Evolutionary conservation across 2,329 filamentous ascomycete genomes (phyloP).

Genomic region (Pseudocercospora fijiensis): DNA sequence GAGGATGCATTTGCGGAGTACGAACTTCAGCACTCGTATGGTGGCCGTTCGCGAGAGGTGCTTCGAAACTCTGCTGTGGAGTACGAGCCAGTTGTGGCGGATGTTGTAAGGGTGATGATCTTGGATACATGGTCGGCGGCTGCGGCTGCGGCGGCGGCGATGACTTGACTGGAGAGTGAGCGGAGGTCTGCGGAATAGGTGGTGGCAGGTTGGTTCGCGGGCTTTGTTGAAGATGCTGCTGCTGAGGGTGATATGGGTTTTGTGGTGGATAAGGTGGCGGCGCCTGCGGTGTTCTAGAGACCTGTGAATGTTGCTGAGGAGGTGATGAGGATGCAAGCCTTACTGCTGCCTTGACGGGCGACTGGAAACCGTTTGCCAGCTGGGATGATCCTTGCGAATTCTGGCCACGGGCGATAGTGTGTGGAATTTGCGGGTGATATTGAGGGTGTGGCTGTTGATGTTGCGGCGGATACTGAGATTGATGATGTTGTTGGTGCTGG

Average conservation of each 20-base stretch:
- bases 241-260: neutral
- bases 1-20: constrained; percentile 24
- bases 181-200: constrained; percentile 24
- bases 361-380: constrained; percentile 35
- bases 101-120: constrained; percentile 10
- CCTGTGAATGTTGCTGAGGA: constrained; percentile 21
- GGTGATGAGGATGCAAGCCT: constrained; percentile 25
- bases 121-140: neutral
- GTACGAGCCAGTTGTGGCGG: constrained; percentile 15
- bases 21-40: constrained; percentile 10
- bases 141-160: constrained; percentile 28
- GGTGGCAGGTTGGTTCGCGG: constrained; percentile 36
- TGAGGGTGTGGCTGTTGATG: constrained; percentile 20
- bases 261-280: constrained; percentile 5
- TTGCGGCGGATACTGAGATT: constrained; percentile 22
- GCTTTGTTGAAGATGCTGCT: constrained; percentile 27
- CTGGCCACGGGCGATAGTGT: constrained; percentile 9
- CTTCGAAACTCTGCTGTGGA: constrained; percentile 9
- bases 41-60: constrained; percentile 20
- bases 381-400: constrained; percentile 29
- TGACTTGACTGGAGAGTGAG: constrained; percentile 36
- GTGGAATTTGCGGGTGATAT: constrained; percentile 19
- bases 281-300: constrained; percentile 12
- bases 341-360: constrained; percentile 28
- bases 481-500: constrained; percentile 20